phyloP scores from a whole-genome alignment of 306 rosid species.

The Urtica urens region DNA sequence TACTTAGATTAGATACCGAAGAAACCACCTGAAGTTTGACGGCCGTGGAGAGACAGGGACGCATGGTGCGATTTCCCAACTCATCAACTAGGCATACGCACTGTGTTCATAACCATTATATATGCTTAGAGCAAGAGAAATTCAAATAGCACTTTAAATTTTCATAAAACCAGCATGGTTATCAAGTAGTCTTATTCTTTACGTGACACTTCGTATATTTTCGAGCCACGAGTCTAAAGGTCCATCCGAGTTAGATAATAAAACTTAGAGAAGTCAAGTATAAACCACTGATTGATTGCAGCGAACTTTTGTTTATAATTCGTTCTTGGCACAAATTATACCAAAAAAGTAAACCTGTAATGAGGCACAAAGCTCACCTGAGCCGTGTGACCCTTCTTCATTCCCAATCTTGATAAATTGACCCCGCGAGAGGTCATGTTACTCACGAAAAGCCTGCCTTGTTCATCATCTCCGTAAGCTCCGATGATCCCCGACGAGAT shows the following conservation, averaged over 20 bases:
- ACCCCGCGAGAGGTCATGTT: slow-evolving; percentile 69
- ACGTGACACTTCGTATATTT: no score
- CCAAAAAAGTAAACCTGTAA: not conserved
- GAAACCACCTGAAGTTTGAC: slow-evolving; percentile 70
- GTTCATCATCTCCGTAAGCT: slow-evolving; percentile 75
- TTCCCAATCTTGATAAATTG: slow-evolving; percentile 56
- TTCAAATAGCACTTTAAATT: not conserved
- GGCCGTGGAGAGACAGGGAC: slow-evolving; percentile 85
- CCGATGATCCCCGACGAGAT: slow-evolving; percentile 72
- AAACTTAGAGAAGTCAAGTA: no score
- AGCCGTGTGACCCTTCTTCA: slow-evolving; percentile 69
- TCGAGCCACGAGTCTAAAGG: not conserved
- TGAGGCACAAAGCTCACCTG: slow-evolving; percentile 37
- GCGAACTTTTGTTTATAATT: no score
- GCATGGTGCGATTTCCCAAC: slow-evolving; percentile 81
- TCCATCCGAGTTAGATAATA: no score
- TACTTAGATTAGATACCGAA: slow-evolving; percentile 3
- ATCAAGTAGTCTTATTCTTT: not conserved
- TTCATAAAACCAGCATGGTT: not conserved
- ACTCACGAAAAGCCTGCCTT: slow-evolving; percentile 57
- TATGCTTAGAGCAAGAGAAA: not conserved
- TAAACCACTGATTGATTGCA: no score
- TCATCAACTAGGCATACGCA: slow-evolving; percentile 96
- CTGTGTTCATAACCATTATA: slow-evolving; percentile 21
- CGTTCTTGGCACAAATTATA: no score